Base-by-base conservation (phyloP, 179 eudicot genomes). In the Camellia oleifera region DNA sequence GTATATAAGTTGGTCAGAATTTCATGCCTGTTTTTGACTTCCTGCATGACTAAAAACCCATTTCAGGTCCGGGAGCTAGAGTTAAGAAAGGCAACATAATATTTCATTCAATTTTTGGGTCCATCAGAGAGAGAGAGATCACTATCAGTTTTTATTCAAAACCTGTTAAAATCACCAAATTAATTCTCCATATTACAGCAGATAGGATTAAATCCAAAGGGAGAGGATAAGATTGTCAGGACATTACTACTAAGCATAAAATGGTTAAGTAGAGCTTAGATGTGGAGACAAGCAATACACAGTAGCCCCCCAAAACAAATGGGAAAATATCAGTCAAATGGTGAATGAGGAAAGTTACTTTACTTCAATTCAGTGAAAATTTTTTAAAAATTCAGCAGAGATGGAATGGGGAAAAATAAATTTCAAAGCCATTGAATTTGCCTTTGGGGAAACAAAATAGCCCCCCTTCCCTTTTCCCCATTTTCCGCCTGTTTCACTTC, bases 31-130 rank as follows among this genome's bases (percentile, higher is more conserved):
- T 84, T 80, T 78, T 72, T 83, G 63, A 77, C 72, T 80, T 87
- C 95, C 98, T 94, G 94, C 97, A 88, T 81, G 74, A 83, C 88
- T 84, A 89, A 84, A 81, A 83, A 80, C 81, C 76, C 80, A 81
- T 80, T 84, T 86, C 73, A 83, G 87, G 72, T 85, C 77, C 79
- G 63, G 75, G 79, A 56, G 5, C 40, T 2, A 32, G 44, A 62
- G 7, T 3, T 15, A 23, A 12, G 1, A 17, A 42, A 26, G 18
- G 46, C 54, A 66, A 60, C 26, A 62, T 64, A 62, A 63, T 32
- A 32, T 7, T 20, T 13, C 23, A 67, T 53, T 7, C 42, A 50
- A 18, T 53, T 20, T 72, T 66, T 66, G 44, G 69, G 17, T 32
- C 69, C 26, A 66, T 6, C 17, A 20, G 23, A 45, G 9, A 72